A percentile compares a stretch with the other conserved stretches of the same genome.
These are phyloP conservation scores for Geotrichum siamense DNA, from an alignment of 1,139 yeast genomes.

Conservation along the genomic window DNA sequence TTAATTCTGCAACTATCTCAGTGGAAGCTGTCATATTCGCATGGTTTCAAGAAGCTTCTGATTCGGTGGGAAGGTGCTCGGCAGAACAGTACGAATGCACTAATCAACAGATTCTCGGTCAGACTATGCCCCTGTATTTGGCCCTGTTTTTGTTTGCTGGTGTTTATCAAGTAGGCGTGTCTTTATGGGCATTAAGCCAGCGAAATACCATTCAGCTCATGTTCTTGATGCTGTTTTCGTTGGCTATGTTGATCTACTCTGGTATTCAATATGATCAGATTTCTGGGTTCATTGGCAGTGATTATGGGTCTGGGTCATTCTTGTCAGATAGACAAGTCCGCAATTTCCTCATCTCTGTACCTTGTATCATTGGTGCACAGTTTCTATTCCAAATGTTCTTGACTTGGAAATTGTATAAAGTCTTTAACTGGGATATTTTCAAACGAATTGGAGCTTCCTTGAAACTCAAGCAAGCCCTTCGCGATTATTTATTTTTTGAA, in stretches of 20 bases:
- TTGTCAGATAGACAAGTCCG: slow-evolving; percentile 3
- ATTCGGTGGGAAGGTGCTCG: slow-evolving; percentile 25
- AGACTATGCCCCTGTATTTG: slow-evolving; percentile 34
- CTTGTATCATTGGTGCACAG: slow-evolving; percentile 41
- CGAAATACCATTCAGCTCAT: slow-evolving; percentile 40
- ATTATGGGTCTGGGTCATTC: not conserved
- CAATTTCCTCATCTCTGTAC: slow-evolving; percentile 38
- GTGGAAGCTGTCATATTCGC: slow-evolving; percentile 16
- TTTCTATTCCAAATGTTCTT: slow-evolving; percentile 35
- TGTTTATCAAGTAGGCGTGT: slow-evolving; percentile 39
- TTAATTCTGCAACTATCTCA: slow-evolving; percentile 9
- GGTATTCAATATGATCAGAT: slow-evolving; percentile 47
- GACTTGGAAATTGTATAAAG: slow-evolving; percentile 37
- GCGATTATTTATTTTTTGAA: slow-evolving; percentile 36
- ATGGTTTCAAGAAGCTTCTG: slow-evolving; percentile 25
- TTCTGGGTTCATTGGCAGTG: slow-evolving; percentile 28
- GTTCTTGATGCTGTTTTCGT: slow-evolving; percentile 42
- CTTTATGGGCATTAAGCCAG: slow-evolving; percentile 41
- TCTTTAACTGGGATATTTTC: slow-evolving; percentile 46
- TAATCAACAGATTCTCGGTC: slow-evolving; percentile 2
- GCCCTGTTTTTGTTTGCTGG: slow-evolving; percentile 44
- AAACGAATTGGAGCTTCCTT: slow-evolving; percentile 48
- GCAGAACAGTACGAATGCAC: slow-evolving; percentile 11
- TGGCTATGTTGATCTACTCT: slow-evolving; percentile 45
- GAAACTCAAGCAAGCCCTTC: slow-evolving; percentile 38